Conservation (phyloP, 2,329 filamentous ascomycete species). For the Exophiala aquamarina region DNA sequence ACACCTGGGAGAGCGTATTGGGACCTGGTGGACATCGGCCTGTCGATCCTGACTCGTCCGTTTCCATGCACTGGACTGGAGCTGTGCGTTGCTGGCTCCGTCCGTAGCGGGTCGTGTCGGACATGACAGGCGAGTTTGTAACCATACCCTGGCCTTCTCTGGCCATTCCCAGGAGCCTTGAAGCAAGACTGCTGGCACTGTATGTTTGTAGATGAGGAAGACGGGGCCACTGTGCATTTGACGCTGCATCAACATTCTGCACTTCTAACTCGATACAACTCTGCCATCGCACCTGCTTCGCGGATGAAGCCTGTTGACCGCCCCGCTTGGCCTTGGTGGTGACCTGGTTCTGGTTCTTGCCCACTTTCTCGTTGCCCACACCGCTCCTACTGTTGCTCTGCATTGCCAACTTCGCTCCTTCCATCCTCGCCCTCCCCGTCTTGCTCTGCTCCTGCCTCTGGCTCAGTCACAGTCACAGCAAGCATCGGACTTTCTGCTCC, state of each 20-base stretch:
- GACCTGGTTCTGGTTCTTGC: neutral
- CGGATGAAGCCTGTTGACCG: too few relatives aligned
- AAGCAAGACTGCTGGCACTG: neutral
- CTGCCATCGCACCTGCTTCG: too few relatives aligned
- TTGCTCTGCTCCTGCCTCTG: too few relatives aligned
- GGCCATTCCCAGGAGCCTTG: neutral
- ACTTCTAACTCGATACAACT: neutral
- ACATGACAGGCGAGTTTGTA: constrained; percentile 8
- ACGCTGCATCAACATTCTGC: neutral
- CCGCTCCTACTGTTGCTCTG: too few relatives aligned
- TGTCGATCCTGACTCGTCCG: constrained; percentile 10
- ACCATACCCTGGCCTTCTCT: neutral
- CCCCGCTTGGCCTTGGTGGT: too few relatives aligned
- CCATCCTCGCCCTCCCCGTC: too few relatives aligned
- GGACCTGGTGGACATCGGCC: neutral
- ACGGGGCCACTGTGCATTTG: neutral
- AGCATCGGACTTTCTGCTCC: neutral
- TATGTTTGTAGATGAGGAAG: neutral
- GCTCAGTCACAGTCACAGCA: neutral
- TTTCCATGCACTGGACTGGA: neutral
- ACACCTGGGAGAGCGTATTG: constrained; percentile 2
- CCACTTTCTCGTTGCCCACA: constrained; percentile 1
- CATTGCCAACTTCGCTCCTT: constrained; percentile 13
- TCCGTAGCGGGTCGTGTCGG: constrained; percentile 11
- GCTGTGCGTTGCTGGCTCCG: constrained; percentile 8